Evolutionary conservation across 208 protist species (phyloP), one percentile per base, ranked within the genome.

Genomic region (Herpetomonas samuelpessoai): DNA sequence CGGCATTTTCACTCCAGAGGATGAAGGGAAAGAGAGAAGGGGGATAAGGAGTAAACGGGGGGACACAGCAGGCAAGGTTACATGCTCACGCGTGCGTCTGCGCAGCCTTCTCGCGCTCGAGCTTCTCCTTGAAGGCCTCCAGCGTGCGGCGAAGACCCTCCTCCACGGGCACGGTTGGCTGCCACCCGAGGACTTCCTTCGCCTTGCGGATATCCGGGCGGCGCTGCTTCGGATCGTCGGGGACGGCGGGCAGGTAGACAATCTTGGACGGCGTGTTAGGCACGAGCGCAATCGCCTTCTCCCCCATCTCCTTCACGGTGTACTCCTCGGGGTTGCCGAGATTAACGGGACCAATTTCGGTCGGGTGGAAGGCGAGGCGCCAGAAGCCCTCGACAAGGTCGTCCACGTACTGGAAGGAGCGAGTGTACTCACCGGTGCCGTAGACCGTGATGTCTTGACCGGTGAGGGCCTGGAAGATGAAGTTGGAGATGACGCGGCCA

Each of bases 401-500:
- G 49, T 78, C 68, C 21, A 88, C 73, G 65, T 88, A 96, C 63
- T 91, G 89, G 71, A 98, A 97, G 44, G 76, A 89, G 44, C 96
- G 79, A 2, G 96, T 98, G 55, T 97, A 86, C 45, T 80, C 55
- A 2, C 97, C 96, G 39, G 83, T 78, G 35, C 97, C 97, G 60
- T 98, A 98, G 27, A 98, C 75, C 18, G 93, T 97, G 50, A 98
- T 86, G 63, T 80, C 60, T 25, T 86, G 39, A 0, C 76, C 85
- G 2, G 75, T 60, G 1, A 96, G 68, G 1, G 89, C 88, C 59
- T 97, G 92, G 35, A 93, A 31, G n/a, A 98, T 83, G 67, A 99
- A 98, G 75, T 99, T 99, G 56, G 76, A 90, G 16, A 98, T 91
- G 24, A 99, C 91, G 31, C 97, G 85, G 6, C 96, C 97, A 58